Evolutionary conservation across 805 yeast genomes (phyloP).

Genomic region (Teunomyces pallodes): DNA sequence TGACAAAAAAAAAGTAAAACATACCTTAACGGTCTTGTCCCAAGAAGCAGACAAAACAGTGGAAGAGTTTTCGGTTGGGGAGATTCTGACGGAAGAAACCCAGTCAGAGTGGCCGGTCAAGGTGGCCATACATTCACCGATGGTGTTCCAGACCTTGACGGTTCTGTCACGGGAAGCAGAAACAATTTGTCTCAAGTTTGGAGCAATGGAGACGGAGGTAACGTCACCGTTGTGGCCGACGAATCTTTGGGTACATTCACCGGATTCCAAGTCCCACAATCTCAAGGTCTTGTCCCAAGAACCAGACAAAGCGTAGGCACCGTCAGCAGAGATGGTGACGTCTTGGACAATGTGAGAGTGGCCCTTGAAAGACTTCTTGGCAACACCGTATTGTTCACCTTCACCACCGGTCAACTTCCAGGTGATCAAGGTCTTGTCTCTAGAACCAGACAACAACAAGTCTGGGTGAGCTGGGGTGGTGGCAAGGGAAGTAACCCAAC

Average conservation of each 20-base stretch:
- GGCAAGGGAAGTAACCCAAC: slow-evolving; percentile 98
- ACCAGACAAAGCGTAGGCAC: slow-evolving; percentile 95
- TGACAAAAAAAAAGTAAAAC: slow-evolving; percentile 35
- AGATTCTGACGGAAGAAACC: slow-evolving; percentile 97
- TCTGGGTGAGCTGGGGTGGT: slow-evolving; percentile 98
- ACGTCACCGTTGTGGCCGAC: slow-evolving; percentile 98
- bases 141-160: slow-evolving; percentile 98
- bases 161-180: slow-evolving; percentile 99
- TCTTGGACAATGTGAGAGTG: slow-evolving; percentile 99
- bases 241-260: slow-evolving; percentile 91
- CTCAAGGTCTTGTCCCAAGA: slow-evolving; percentile 99
- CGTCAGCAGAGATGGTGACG: slow-evolving; percentile 96
- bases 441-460: slow-evolving; percentile 94
- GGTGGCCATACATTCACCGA: slow-evolving; percentile 95
- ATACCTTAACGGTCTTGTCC: slow-evolving; percentile 98
- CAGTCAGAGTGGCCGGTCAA: slow-evolving; percentile 97
- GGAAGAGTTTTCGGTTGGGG: slow-evolving; percentile 73
- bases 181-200: slow-evolving; percentile 95
- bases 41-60: slow-evolving; percentile 96
- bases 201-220: slow-evolving; percentile 92
- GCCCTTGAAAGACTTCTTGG: slow-evolving; percentile 95
- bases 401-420: slow-evolving; percentile 97
- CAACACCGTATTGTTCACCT: slow-evolving; percentile 90
- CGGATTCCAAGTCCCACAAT: slow-evolving; percentile 95
- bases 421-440: slow-evolving; percentile 97